Evolutionary conservation across 106 monocot genomes (phyloP), one percentile per base, ranked within the genome.

Genomic region (Apostasia ramifera): DNA sequence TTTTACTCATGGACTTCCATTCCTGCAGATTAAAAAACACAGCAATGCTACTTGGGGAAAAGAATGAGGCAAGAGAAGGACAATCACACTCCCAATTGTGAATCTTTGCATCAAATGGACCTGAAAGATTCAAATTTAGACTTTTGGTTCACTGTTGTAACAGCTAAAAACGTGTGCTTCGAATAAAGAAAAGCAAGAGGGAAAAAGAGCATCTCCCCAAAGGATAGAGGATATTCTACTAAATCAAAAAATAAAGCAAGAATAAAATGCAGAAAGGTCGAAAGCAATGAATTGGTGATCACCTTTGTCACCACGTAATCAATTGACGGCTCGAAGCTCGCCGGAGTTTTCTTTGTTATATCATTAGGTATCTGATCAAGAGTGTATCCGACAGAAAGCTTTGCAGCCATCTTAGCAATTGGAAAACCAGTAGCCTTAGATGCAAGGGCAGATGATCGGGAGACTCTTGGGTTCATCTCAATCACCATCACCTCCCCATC

Each of bases 401-500:
- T 97, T 41, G 97, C 97, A 40, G 97, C 97, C 80, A 97, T 97
- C 71, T 97, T 97, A 0, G 97, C 97, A 79, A 97, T 97, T 0
- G 97, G 97, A 58, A 97, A 97, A 2, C 97, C 97, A 39, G 97
- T 97, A 2, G 97, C 97, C 75, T 97, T 97, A 0, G 92, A 92
- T 5, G 97, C 97, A 46, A 97, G 72, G 39, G 97, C 97, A 0
- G 97, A 97, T 1, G 97, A 97, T 66, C 97, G 80, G 0, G 97
- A 97, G 11, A 97, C 97, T 73, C 97, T 90, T 0, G 97, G 97
- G 49, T 97, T 97, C 97, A 97, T 97, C 82, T 97, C 97, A 56
- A 97, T 97, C 9, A 97, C 83, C 97, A 97, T 97, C 58, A 97
- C 97, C 77, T 97, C 97, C 56, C 97, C 97, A 68, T 97, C 97